These are phyloP conservation scores for Plasmopara muralis DNA, from an alignment of 352 stramenopile species.

Conservation along the genomic window DNA sequence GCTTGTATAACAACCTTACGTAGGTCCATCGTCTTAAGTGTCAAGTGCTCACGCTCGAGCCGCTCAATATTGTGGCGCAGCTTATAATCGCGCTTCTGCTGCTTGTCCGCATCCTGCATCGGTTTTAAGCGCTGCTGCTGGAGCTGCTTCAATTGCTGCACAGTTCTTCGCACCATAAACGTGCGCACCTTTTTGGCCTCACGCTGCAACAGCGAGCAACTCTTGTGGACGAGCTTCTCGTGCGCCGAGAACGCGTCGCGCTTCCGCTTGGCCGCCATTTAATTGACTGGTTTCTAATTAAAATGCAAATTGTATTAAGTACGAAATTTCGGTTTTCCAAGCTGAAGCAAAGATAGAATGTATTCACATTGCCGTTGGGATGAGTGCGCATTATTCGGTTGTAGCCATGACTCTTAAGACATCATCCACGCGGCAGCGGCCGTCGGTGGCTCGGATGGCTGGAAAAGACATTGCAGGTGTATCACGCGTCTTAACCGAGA, in stretches of 20 bases:
- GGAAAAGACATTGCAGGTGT: slow-evolving; percentile 59
- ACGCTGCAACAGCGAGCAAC: slow-evolving; percentile 53
- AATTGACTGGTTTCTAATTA: slow-evolving; percentile 15
- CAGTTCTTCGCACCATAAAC: slow-evolving; percentile 55
- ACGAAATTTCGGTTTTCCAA: slow-evolving; percentile 13
- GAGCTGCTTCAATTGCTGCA: slow-evolving; percentile 71
- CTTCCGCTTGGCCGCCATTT: slow-evolving; percentile 42
- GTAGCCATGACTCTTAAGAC: slow-evolving; percentile 22
- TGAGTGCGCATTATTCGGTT: background rate
- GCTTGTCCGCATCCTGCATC: slow-evolving; percentile 31
- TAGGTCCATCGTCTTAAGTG: slow-evolving; percentile 52
- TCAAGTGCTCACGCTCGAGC: slow-evolving; percentile 48
- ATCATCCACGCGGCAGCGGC: slow-evolving; percentile 18
- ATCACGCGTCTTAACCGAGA: slow-evolving; percentile 25
- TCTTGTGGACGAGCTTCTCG: slow-evolving; percentile 72
- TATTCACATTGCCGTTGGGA: background rate
- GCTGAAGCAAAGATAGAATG: slow-evolving; percentile 2
- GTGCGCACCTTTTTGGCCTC: slow-evolving; percentile 69
- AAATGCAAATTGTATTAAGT: background rate
- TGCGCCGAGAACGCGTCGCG: slow-evolving; percentile 44
- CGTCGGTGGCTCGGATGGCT: slow-evolving; percentile 36
- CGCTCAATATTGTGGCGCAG: slow-evolving; percentile 30
- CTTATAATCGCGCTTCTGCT: slow-evolving; percentile 39
- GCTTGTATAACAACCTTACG: slow-evolving; percentile 37
- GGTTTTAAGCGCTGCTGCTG: slow-evolving; percentile 28